These are phyloP conservation scores for Vanderwaltozyma verrucispora DNA, from an alignment of 805 yeast species.

Conservation along the genomic window DNA sequence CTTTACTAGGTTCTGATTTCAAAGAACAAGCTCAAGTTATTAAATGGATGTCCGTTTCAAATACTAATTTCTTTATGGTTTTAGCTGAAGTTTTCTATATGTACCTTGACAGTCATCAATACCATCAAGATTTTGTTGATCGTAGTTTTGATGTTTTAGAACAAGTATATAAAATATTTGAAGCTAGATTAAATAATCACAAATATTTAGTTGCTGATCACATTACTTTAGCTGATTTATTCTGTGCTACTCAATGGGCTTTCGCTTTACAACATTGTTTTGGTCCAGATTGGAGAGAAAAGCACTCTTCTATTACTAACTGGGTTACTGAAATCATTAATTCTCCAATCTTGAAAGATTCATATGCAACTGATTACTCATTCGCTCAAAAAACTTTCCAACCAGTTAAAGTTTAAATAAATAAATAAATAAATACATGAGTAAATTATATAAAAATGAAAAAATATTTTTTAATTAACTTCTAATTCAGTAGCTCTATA, in stretches of 20 bases:
- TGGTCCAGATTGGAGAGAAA: slow-evolving; percentile 53
- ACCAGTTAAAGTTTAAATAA: not conserved
- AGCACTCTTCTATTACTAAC: slow-evolving; percentile 42
- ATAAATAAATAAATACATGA: too few species aligned
- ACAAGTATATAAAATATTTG: slow-evolving; percentile 35
- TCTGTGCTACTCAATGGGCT: slow-evolving; percentile 9
- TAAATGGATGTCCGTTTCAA: slow-evolving; percentile 68
- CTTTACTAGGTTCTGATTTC: slow-evolving; percentile 41
- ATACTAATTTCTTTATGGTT: slow-evolving; percentile 49
- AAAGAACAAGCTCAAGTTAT: slow-evolving; percentile 42
- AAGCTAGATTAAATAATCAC: slow-evolving; percentile 45
- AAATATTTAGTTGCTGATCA: slow-evolving; percentile 66
- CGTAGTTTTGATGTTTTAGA: slow-evolving; percentile 32
- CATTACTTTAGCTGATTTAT: slow-evolving; percentile 30
- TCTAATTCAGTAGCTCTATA: too few species aligned
- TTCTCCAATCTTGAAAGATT: slow-evolving; percentile 5
- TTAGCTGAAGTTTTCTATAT: slow-evolving; percentile 44
- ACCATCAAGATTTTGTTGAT: slow-evolving; percentile 58
- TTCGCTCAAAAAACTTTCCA: slow-evolving; percentile 2
- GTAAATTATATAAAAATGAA: too few species aligned
- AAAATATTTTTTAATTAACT: too few species aligned
- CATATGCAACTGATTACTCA: slow-evolving; percentile 2
- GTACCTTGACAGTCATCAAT: slow-evolving; percentile 52
- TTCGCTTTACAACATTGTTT: slow-evolving; percentile 37
- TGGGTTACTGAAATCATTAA: slow-evolving; percentile 7